Base-by-base conservation (phyloP, 2,329 filamentous ascomycete genomes). In the Bipolaris sorokiniana region DNA sequence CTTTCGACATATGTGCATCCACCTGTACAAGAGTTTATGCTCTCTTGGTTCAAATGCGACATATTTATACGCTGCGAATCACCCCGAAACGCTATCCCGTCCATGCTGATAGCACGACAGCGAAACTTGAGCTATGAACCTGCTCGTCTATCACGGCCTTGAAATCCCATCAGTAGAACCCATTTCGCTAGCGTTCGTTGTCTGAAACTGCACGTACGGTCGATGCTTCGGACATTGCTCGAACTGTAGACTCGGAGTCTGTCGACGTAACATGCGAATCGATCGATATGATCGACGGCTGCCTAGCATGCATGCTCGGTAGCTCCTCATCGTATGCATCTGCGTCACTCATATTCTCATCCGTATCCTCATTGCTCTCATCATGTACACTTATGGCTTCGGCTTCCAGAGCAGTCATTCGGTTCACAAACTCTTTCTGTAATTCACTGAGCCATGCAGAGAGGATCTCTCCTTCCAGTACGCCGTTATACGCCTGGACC, bases 381-480 rank as follows among this genome's bases (percentile, higher is more conserved):
- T 58, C 51, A 10, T 41, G 51, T n/a, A 54, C 42, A 31, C 58
- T 62, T 23, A 58, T 58, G 10, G 65, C 70, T 51, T 80, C 77
- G n/a, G 71, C 71, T 42, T 90, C 86, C 26, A 92, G 84, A 1
- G 82, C 82, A 20, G 85, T 82, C 90, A 96, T 93, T 7, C 85
- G 80, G 4, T 81, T 65, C 7, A 90, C 82, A 68, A 97, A 97
- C 51, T 96, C 90, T 47, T 83, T 83, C 71, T 94, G 91, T 11
- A 95, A 74, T 58, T 83, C 83, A 52, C 77, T 80, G 42, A 95
- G 75, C 83, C 90, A 92, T 42, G 78, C 79, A 18, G 80, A 78
- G 28, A 97, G 77, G 0, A 85, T 81, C 2, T 83, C 82, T 0
- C 88, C 86, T 31, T 88, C 81, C 81, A 93, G 88, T 0, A 79